phyloP scores from a whole-genome alignment of 352 stramenopile species.

The Blastocystis sp. region DNA sequence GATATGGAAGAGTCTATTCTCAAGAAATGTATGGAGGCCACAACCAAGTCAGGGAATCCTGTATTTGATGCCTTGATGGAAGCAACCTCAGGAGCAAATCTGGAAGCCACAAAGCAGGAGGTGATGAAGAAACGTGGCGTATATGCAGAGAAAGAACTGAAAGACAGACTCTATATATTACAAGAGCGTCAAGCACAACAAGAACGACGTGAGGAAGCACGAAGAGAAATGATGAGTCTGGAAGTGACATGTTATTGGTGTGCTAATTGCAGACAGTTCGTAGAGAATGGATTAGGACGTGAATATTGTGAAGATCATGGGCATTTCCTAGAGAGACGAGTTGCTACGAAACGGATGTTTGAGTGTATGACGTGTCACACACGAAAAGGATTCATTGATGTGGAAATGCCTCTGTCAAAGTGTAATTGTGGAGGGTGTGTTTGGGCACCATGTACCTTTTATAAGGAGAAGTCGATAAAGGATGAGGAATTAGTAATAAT shows the following conservation, averaged over 20 bases:
- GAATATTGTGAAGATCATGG: constrained; percentile 7
- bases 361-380: constrained; percentile 40
- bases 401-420: not conserved
- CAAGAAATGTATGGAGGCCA: not conserved
- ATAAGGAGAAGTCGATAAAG: not conserved
- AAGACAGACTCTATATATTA: not conserved
- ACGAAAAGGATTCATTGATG: constrained; percentile 27
- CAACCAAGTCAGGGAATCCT: not conserved
- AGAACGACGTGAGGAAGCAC: constrained; percentile 11
- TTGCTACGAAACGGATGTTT: constrained; percentile 33
- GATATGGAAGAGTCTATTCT: not conserved
- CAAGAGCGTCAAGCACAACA: not conserved
- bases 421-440: not conserved
- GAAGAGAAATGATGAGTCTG: constrained; percentile 24
- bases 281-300: not conserved
- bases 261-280: constrained; percentile 4
- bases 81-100: not conserved
- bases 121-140: not conserved
- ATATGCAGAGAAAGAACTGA: constrained; percentile 35
- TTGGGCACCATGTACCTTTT: constrained; percentile 24
- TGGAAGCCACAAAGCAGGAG: not conserved
- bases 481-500: not conserved
- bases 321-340: constrained; percentile 1
- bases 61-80: constrained; percentile 37
- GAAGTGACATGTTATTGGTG: constrained; percentile 40